Conservation (phyloP, 139 green algal species). For the Picochlorum sp. region DNA sequence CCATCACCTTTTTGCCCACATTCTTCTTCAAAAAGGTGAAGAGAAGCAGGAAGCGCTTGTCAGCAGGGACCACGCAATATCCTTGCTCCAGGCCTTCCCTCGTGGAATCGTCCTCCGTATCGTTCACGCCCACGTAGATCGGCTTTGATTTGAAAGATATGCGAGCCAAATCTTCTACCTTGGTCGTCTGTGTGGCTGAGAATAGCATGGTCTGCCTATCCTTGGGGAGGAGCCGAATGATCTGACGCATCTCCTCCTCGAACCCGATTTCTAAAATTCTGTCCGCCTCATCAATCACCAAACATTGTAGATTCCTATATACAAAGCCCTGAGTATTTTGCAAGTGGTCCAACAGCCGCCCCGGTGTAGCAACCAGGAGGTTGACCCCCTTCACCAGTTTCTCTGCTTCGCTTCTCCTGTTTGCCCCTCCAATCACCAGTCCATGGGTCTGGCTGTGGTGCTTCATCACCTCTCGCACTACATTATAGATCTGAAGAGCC, state of each 20-base stretch:
- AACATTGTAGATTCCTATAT: conserved; percentile 69
- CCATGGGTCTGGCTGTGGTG: conserved; percentile 91
- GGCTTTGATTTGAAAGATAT: conserved; percentile 89
- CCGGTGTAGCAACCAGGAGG: conserved; percentile 89
- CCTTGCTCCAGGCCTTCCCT: conserved; percentile 91
- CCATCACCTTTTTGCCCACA: conserved; percentile 97
- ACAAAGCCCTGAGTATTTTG: conserved; percentile 84
- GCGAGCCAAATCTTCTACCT: conserved; percentile 92
- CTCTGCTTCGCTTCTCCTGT: conserved; percentile 89
- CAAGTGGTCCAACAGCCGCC: conserved; percentile 94
- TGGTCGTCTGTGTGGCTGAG: conserved; percentile 93
- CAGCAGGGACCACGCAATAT: conserved; percentile 84
- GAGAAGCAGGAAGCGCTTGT: conserved; percentile 92
- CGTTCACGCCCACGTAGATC: conserved; percentile 95
- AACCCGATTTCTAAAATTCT: conserved; percentile 98
- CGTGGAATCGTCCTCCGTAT: conserved; percentile 57
- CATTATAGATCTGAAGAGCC: conserved; percentile 92
- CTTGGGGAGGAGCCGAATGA: conserved; percentile 89
- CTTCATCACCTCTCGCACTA: conserved; percentile 86
- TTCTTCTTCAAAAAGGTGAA: conserved; percentile 99
- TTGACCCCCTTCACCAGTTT: conserved; percentile 91
- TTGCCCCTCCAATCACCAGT: conserved; percentile 96
- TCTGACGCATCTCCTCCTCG: conserved; percentile 97
- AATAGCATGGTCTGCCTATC: conserved; percentile 98
- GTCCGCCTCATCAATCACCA: conserved; percentile 97